A percentile compares a stretch with the other conserved stretches of the same genome.
Evolutionary conservation across 2,329 filamentous ascomycete genomes (phyloP).

Genomic region (Talaromyces sp.): DNA sequence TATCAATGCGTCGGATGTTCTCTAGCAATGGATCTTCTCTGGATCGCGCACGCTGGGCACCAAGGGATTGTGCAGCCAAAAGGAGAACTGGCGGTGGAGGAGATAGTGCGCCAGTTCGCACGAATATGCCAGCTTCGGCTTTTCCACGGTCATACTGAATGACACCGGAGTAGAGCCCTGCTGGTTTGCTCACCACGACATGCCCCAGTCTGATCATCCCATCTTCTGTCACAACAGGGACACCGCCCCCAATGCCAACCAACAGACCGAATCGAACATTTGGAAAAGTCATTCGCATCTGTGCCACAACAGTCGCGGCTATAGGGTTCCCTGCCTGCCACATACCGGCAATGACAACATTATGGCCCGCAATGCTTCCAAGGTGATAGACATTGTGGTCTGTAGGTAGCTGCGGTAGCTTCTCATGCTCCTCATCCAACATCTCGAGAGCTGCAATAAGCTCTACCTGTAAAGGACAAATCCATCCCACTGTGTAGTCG

Average conservation of each 20-base stretch:
- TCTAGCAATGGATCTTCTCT: conserved; percentile 5
- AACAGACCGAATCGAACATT: conserved; percentile 16
- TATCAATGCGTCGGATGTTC: conserved; percentile 7
- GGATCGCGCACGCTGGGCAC: conserved; percentile 1
- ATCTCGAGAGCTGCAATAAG: conserved; percentile 19
- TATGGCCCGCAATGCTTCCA: conserved; percentile 17
- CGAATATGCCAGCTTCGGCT: conserved; percentile 8
- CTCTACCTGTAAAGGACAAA: conserved; percentile 18
- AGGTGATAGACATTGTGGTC: conserved; percentile 17
- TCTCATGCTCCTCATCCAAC: conserved; percentile 15
- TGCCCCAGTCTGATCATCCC: conserved; percentile 16
- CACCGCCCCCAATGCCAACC: conserved; percentile 18
- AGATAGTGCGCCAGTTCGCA: conserved; percentile 12
- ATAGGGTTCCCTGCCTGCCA: background rate
- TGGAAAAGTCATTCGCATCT: conserved; percentile 16
- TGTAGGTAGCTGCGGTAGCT: conserved; percentile 3
- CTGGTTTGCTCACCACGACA: conserved; percentile 18
- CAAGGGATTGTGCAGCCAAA: conserved; percentile 11
- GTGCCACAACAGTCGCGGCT: conserved; percentile 13
- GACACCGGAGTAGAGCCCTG: conserved; percentile 9
- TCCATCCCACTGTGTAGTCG: conserved; percentile 18
- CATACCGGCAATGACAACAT: conserved; percentile 18
- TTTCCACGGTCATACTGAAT: conserved; percentile 16
- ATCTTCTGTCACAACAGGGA: conserved; percentile 13
- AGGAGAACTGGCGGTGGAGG: conserved; percentile 15